Evolutionary conservation across 768 basidiomycete genomes (phyloP).

Genomic region (Coprinellus micaceus): DNA sequence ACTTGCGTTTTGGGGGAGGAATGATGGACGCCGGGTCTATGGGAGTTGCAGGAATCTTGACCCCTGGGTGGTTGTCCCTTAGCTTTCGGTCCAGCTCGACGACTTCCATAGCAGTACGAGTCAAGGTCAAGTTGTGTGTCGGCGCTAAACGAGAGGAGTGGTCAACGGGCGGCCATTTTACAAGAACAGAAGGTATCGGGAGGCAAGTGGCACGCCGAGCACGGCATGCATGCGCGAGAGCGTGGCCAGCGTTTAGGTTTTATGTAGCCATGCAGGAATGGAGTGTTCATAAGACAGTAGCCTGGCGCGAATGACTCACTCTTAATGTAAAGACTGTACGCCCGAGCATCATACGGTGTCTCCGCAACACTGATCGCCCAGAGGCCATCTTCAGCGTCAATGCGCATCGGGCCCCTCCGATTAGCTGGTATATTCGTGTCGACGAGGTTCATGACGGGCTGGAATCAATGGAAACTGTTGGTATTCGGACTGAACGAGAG

Average conservation of each 20-base stretch:
- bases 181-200: not conserved
- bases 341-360: conserved; percentile 67
- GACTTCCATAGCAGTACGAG: conserved; percentile 71
- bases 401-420: conserved; percentile 50
- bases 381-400: conserved; percentile 74
- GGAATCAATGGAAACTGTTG: not conserved
- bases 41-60: conserved; percentile 59
- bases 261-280: not conserved
- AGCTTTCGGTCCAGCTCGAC: conserved; percentile 82
- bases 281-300: conserved; percentile 18
- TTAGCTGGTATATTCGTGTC: conserved; percentile 40
- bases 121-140: conserved; percentile 86
- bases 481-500: not conserved
- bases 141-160: conserved; percentile 53
- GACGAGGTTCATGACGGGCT: conserved; percentile 35
- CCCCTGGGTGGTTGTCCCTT: conserved; percentile 54
- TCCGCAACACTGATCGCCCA: conserved; percentile 90
- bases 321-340: conserved; percentile 86
- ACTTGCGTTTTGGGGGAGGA: conserved; percentile 68
- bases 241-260: not conserved
- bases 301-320: conserved; percentile 51
- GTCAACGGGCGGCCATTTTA: conserved; percentile 17
- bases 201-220: not conserved
- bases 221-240: not conserved
- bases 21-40: conserved; percentile 54